Base-by-base conservation (phyloP, 306 rosid genomes). In the Cucumis hystrix region DNA sequence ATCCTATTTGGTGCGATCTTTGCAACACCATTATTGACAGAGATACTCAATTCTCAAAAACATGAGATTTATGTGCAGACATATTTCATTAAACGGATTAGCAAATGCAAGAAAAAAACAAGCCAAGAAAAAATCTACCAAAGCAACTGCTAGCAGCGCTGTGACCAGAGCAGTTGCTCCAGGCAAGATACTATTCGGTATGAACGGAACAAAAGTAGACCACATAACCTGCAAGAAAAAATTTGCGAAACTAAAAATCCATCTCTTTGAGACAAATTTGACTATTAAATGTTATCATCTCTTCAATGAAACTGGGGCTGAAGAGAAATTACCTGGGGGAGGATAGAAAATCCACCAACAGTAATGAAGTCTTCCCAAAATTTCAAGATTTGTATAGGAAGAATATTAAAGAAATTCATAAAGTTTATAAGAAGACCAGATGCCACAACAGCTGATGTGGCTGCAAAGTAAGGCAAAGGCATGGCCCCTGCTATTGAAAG, bases 161-260 rank as follows among this genome's bases (percentile, higher is more conserved):
- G 86, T 20, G 20, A 86, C 84, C 82, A 89, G 89, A 65, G 98
- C 81, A 56, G 71, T 20, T 20, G 81, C 84, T 58, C 98, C 98
- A 30, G 97, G 98, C 76, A 95, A 78, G 82, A 92, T 83, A 79
- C 91, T 90, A 85, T 86, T 89, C 39, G 98, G 97, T 81, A 95
- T 47, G 79, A 82, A 89, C 1, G 97, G 98, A 55, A 95, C 93
- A 87, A 95, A 95, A n/a, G 98, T 95, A 80, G 97, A 95, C 98
- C 98, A 95, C 97, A 95, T 95, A 74, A 95, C 91, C 98, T 91
- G 91, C 10, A 76, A 65, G 25, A 39, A 77, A 82, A 78, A 76
- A 73, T 51, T 37, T 59, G 78, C 17, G 69, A 63, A 66, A 66
- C 39, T 23, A 78, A 86, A 74, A 77, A n/a, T 40, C 16, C 57